Conservation (phyloP, 441 rosid genomes). For the Daphne laureola region DNA sequence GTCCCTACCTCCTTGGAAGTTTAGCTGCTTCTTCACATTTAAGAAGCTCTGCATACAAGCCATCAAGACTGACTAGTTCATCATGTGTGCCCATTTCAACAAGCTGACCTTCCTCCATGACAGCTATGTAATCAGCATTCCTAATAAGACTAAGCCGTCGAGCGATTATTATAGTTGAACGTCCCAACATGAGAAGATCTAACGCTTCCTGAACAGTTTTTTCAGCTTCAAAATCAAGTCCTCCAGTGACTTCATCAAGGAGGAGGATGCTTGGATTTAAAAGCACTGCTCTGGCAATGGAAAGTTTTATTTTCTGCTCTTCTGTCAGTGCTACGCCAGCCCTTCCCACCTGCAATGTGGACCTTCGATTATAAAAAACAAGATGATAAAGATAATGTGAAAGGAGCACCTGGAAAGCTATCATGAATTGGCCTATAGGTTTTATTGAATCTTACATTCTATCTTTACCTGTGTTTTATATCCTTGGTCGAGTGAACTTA, state of each 20-base stretch:
- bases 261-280: conserved; percentile 82
- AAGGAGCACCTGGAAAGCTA: conserved; percentile 7
- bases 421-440: not conserved
- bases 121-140: conserved; percentile 97
- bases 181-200: conserved; percentile 94
- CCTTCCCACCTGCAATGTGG: conserved; percentile 71
- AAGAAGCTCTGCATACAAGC: conserved; percentile 90
- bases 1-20: conserved; percentile 88
- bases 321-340: conserved; percentile 81
- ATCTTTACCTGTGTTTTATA: conserved; percentile 81
- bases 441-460: too few species aligned
- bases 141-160: conserved; percentile 87
- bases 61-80: conserved; percentile 68
- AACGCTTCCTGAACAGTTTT: conserved; percentile 83
- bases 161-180: conserved; percentile 96
- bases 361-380: conserved; percentile 12
- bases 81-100: conserved; percentile 99
- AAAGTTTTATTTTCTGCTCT: conserved; percentile 91
- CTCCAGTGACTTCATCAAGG: conserved; percentile 98
- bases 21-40: conserved; percentile 98
- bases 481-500: conserved; percentile 89
- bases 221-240: conserved; percentile 98
- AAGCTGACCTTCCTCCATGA: conserved; percentile 99
- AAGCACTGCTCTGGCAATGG: conserved; percentile 98
- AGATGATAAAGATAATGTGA: conserved; percentile 6